Conservation (phyloP, 2,329 filamentous ascomycete genomes). For the Neonectria coccinea region DNA sequence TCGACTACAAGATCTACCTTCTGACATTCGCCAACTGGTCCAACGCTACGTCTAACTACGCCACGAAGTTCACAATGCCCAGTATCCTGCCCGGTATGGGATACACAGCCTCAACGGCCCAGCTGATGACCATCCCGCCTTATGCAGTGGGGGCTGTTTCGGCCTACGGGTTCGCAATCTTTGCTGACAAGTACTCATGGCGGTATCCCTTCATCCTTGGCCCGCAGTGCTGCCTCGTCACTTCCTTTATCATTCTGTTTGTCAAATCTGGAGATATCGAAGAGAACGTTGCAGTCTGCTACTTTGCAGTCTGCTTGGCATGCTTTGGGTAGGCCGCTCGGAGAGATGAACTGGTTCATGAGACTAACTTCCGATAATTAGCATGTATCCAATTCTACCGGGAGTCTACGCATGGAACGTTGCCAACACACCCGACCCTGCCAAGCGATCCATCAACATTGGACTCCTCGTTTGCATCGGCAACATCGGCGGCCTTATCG, state of each 20-base stretch:
- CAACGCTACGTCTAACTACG: slow-evolving; percentile 53
- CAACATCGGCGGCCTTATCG: slow-evolving; percentile 57
- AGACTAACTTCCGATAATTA: slow-evolving; percentile 58
- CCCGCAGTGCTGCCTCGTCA: slow-evolving; percentile 50
- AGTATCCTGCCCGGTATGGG: slow-evolving; percentile 57
- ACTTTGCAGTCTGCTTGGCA: slow-evolving; percentile 58
- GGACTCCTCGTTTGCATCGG: slow-evolving; percentile 56
- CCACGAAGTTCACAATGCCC: slow-evolving; percentile 52
- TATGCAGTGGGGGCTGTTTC: slow-evolving; percentile 51
- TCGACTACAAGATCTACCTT: slow-evolving; percentile 60
- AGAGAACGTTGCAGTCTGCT: slow-evolving; percentile 55
- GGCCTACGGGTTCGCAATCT: slow-evolving; percentile 48
- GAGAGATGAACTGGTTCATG: no score
- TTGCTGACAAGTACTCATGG: slow-evolving; percentile 54
- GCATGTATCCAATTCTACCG: slow-evolving; percentile 58
- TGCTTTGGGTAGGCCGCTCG: slow-evolving; percentile 44
- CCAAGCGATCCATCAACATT: slow-evolving; percentile 56
- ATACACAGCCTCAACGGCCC: slow-evolving; percentile 49
- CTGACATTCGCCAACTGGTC: slow-evolving; percentile 58
- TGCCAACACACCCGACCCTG: slow-evolving; percentile 52
- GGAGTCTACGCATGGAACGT: slow-evolving; percentile 55
- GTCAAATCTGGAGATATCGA: slow-evolving; percentile 51
- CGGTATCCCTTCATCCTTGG: slow-evolving; percentile 54
- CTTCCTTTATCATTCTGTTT: slow-evolving; percentile 53
- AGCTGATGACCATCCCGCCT: slow-evolving; percentile 52